Base-by-base conservation (phyloP, 495 filamentous ascomycete genomes). In the Lasiosphaeria ovina region DNA sequence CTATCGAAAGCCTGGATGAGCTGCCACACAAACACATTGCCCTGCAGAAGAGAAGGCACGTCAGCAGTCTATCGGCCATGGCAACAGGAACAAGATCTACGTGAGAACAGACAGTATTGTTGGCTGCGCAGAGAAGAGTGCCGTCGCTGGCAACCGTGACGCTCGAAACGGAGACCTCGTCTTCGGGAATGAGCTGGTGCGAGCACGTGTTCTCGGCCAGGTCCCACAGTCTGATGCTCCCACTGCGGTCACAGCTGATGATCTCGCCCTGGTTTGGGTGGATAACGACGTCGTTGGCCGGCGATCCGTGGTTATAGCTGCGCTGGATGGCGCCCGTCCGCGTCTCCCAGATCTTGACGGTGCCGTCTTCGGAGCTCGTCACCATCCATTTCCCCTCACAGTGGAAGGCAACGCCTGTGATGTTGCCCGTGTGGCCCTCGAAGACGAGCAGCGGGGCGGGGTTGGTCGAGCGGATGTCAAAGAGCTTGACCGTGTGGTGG, bases 351-450 rank as follows among this genome's bases (percentile, higher is more conserved):
- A 98, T 96, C 80, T 97, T 98, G 63, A 98, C 93, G 7, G 92
- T 96, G 52, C 93, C 90, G 67, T 98, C 94, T 72, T 98, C 94
- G 42, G 91, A 95, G 74, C 90, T 94, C 4, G 94, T 98, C n/a
- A 97, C 93, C 92, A 98, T 97, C 94, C 94, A 98, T 76, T 98
- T 98, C 10, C 92, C 92, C 71, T 98, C 94, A 67, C 92, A 97
- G 73, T 98, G 94, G 69, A 98, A 98, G 32, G 92, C 94, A 33
- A 98, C 88, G 4, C 95, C 94, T 0, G 94, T 98, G 70, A 98
- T 85, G 65, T 98, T 98, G 64, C 86, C 89, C 14, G 91, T 95
- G 72, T 98, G 94, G 52, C 94, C 94, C 60, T 97, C 93, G 68
- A 98, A 98, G 42, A 88, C 89, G 62, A 96, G 85, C 4, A 97